phyloP scores from a whole-genome alignment of 1,139 yeast genomes.

The Pichia sp. region DNA sequence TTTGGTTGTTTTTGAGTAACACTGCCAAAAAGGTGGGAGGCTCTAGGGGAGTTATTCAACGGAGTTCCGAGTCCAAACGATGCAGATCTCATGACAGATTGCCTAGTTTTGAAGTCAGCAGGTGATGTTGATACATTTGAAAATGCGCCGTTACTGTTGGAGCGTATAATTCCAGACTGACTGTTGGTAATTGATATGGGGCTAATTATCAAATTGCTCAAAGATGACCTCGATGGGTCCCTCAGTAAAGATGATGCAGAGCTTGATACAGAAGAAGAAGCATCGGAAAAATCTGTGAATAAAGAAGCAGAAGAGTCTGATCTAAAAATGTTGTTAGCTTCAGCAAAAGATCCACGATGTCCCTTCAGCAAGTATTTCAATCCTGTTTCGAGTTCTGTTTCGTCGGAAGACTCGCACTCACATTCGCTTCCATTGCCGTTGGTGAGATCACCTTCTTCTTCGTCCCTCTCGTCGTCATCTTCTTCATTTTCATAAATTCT shows the following conservation, averaged over 20 bases:
- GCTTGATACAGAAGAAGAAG: constrained; percentile 11
- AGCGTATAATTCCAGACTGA: constrained; percentile 2
- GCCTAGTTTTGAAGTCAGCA: constrained; percentile 19
- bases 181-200: constrained; percentile 8
- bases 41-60: constrained; percentile 21
- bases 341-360: constrained; percentile 30
- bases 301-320: constrained; percentile 23
- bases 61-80: constrained; percentile 20
- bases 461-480: constrained; percentile 7
- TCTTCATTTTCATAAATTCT: constrained; percentile 20
- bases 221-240: constrained; percentile 3
- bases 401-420: constrained; percentile 2
- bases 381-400: constrained; percentile 14
- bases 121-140: constrained; percentile 20
- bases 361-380: constrained; percentile 24
- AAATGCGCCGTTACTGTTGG: constrained; percentile 8
- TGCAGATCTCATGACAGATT: constrained; percentile 15
- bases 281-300: constrained; percentile 24
- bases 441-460: constrained; percentile 2
- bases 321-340: constrained; percentile 19
- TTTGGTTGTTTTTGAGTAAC: constrained; percentile 10
- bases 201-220: constrained; percentile 6
- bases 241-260: constrained; percentile 1
- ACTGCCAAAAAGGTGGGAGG: constrained; percentile 16
- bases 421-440: too few species aligned